Evolutionary conservation across 805 yeast genomes (phyloP), one percentile per base, ranked within the genome.

Genomic region (Wickerhamomyces mucosus): DNA sequence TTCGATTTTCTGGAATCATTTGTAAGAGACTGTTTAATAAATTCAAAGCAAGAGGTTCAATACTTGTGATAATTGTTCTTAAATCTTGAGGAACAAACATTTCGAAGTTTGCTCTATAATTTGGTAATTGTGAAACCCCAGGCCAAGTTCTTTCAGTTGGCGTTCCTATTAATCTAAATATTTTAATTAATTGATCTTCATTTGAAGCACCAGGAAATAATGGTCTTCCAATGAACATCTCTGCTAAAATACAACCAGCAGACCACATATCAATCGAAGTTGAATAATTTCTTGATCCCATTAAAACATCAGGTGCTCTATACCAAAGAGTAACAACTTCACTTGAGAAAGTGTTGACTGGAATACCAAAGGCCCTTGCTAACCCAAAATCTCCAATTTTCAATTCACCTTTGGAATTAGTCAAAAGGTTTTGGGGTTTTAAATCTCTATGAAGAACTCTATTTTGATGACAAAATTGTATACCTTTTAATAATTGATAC

Each of bases 251-350:
- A 59, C 98, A 92, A 12, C 98, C 98, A 12, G 95, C 94, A 13
- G 96, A 85, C 98, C 98, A 92, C 61, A 92, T 84, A 54, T 92
- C 98, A 38, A 92, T 94, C 7, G 96, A 88, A 0, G 98, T 92
- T 28, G 95, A 82, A 58, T 92, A 92, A 35, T 94, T 89, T 46
- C 96, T 75, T 3, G 95, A 85, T 3, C 98, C 98, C 50, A 92
- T 67, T 32, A 92, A 63, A 19, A 92, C 97, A 53, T 89, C 98
- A 0, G 98, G 98, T 0, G 97, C 96, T 42, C 98, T 72, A 58
- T 89, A 89, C 98, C 98, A 92, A 41, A 92, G 63, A 0, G 98
- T 92, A 27, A 92, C 98, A 32, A 92, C 97, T 56, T 92, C 98
- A 57, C 89, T 92, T 15, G 96, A 84, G 51, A 88, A 92, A 0